Evolutionary conservation across 1,284 basidiomycete species (phyloP).

Genomic region (Apiotrichum siamense): DNA sequence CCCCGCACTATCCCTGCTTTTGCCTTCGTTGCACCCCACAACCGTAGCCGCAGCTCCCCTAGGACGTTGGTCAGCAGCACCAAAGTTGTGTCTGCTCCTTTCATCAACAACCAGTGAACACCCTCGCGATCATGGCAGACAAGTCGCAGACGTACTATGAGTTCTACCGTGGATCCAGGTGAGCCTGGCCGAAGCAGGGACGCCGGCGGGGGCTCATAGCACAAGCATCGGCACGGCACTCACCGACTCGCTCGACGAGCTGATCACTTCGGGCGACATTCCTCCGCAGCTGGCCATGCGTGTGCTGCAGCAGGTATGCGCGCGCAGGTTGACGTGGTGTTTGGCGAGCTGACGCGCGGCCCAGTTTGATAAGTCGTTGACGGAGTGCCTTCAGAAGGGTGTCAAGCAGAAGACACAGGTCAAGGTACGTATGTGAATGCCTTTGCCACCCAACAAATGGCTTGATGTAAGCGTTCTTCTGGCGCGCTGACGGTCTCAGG

Average conservation of each 20-base stretch:
- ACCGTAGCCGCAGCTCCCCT: too few species aligned
- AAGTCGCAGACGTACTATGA: conserved; percentile 67
- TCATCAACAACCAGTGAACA: not conserved
- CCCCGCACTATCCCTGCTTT: too few species aligned
- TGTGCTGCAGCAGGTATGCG: conserved; percentile 83
- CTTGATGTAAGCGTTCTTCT: too few species aligned
- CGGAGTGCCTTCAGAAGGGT: conserved; percentile 80
- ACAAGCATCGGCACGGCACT: conserved; percentile 89
- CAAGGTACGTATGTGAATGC: conserved; percentile 57
- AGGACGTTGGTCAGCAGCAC: too few species aligned
- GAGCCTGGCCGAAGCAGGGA: not conserved
- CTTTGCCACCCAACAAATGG: not conserved
- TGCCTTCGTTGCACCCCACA: too few species aligned
- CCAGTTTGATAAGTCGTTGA: conserved; percentile 90
- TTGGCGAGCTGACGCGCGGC: not conserved
- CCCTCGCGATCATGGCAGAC: conserved; percentile 24
- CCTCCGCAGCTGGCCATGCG: conserved; percentile 97
- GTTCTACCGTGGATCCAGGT: conserved; percentile 62
- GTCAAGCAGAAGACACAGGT: conserved; percentile 88
- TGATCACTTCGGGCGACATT: conserved; percentile 94
- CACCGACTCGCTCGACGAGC: conserved; percentile 97
- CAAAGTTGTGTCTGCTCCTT: not conserved
- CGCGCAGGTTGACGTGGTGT: not conserved
- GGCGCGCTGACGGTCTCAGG: conserved; percentile 53
- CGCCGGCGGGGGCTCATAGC: not conserved